Base-by-base conservation (phyloP, 163 green algal species). In the Coccomyxa subellipsoidea region DNA sequence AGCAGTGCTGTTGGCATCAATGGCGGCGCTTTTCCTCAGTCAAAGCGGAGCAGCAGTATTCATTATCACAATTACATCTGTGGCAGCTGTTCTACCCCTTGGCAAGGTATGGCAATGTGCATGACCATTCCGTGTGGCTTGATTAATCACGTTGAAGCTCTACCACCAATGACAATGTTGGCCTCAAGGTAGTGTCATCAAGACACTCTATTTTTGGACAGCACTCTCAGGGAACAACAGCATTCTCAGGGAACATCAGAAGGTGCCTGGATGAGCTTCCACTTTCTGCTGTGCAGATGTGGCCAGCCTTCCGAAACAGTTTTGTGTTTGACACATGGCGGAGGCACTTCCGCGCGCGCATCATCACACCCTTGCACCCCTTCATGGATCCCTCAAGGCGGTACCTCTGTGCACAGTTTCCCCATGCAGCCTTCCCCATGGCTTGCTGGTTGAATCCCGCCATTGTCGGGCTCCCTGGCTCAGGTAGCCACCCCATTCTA, bases 261-360 rank as follows among this genome's bases (percentile, higher is more conserved):
- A 1, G 4, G 47, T 27, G 47, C 47, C 23, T 59, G 47, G 23
- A 18, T 59, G 47, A 18, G 47, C 23, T 59, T 54, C 8, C 47
- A n/a, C 47, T 59, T 59, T 8, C 39, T 54, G 39, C 47, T 59
- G 1, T 23, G 27, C 70, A 77, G 70, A 32, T 27, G 32, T 77
- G 70, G 75, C 36, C 36, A 25, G 36, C 31, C 23, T 59, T 79
- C 27, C 75, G 37, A 37, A 8, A 59, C 37, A 35, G 37, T 21
- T 27, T 7, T 5, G 0, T 79, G 7, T 69, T 38, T 18, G 37
- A 79, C 75, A 79, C n/a, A 27, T 66, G 36, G 75, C 75, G 75
- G 12, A 5, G 75, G 21, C 38, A 79, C 27, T 79, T 69, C 75
- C 75, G 75, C 36, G 31, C 69, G 75, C 75, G 75, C 75, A 39